Base-by-base conservation (phyloP, 108 stramenopile genomes). In the Skeletonema tropicum region DNA sequence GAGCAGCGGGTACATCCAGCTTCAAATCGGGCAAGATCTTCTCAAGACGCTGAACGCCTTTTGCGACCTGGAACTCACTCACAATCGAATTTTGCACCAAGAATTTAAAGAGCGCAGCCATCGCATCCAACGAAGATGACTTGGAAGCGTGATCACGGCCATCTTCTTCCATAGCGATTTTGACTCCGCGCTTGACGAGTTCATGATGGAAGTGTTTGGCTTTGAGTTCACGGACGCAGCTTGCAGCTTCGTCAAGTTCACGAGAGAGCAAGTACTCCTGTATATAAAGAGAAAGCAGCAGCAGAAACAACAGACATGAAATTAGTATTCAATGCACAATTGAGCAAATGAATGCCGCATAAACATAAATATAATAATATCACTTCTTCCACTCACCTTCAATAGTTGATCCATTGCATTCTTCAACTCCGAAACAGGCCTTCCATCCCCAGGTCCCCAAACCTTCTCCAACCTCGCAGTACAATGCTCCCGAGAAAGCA, bases 361-460 rank as follows among this genome's bases (percentile, higher is more conserved):
- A 15, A 42, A 13, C 3, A 42, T 19, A 32, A 8, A 14, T 8
- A 75, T 29, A 35, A 0, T 3, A 35, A 4, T 35, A 2, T 29
- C 26, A 29, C 26, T 29, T 29, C 26, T 7, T 35, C 33, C 10
- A 3, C 80, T 61, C 39, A 77, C 82, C 84, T 86, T 83, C 29
- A 97, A 71, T 17, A 95, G 76, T 77, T 95, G 93, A 66, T 97
- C 94, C 88, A 98, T 95, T 15, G 80, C 90, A 9, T 90, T 83
- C 89, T 99, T 99, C 17, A 99, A 88, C 66, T 98, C 98, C 13
- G 77, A 71, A 10, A 99, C 97, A 12, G 97, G 96, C 25, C 97
- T 89, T 19, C 96, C 97, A 70, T 98, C 97, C 6, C 97, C 97
- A 6, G 98, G 96, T 6, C 98, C 98, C 98, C 98, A 98, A 19